Evolutionary conservation across 495 filamentous ascomycete genomes (phyloP).

Genomic region (Penicillium steckii): DNA sequence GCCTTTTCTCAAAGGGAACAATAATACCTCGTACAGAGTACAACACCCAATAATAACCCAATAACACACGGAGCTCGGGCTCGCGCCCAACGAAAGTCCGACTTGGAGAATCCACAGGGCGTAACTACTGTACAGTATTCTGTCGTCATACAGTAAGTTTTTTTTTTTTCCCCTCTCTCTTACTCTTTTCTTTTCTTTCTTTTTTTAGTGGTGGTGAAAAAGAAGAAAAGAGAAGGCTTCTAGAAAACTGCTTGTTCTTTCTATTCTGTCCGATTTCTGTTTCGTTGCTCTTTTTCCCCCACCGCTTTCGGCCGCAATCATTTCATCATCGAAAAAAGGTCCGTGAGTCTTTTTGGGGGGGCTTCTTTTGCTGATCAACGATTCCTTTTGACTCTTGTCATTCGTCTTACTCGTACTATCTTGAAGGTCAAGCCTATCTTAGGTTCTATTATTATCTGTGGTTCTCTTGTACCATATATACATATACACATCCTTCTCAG

Average conservation of each 20-base stretch:
- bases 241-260: neutral
- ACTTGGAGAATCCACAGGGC: neutral
- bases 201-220: no score
- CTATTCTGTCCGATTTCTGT: neutral
- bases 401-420: constrained; percentile 4
- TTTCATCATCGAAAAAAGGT: constrained; percentile 10
- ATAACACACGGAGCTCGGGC: constrained; percentile 3
- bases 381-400: constrained; percentile 7
- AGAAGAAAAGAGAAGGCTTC: neutral
- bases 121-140: neutral
- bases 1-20: neutral
- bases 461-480: neutral
- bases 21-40: constrained; percentile 20
- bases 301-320: constrained; percentile 14
- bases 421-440: neutral
- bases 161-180: neutral
- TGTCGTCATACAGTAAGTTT: no score
- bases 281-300: neutral
- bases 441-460: neutral
- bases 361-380: neutral
- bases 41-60: no score
- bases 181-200: no score
- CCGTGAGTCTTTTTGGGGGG: constrained; percentile 4
- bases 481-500: no score
- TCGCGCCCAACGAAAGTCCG: constrained; percentile 12